These are phyloP conservation scores for Antrodiella citrinella DNA, from an alignment of 768 basidiomycete genomes.

Conservation along the genomic window DNA sequence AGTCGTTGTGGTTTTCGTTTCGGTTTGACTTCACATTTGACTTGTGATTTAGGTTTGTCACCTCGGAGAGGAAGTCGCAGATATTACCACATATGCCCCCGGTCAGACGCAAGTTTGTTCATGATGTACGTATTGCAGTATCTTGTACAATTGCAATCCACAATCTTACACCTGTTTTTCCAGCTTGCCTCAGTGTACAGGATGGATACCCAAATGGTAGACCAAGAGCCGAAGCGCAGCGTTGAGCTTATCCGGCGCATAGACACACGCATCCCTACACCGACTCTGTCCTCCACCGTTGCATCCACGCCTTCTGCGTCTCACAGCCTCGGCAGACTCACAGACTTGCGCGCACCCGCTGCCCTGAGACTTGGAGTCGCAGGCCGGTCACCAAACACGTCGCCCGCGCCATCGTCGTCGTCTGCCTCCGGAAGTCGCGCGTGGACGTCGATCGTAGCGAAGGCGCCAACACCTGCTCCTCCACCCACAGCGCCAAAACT, in stretches of 20 bases:
- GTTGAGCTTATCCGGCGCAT: slow-evolving; percentile 77
- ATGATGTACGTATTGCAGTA: slow-evolving; percentile 41
- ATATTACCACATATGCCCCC: slow-evolving; percentile 77
- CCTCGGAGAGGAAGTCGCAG: slow-evolving; percentile 57
- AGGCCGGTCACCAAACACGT: slow-evolving; percentile 7
- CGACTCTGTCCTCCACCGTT: slow-evolving; percentile 51
- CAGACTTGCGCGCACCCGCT: slow-evolving; percentile 37
- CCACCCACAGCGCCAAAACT: slow-evolving; percentile 3
- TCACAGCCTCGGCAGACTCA: slow-evolving; percentile 51
- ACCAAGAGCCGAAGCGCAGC: slow-evolving; percentile 84
- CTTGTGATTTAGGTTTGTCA: slow-evolving; percentile 44
- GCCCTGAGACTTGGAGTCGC: slow-evolving; percentile 18
- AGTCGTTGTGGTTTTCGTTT: slow-evolving; percentile 18
- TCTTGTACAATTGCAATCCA: background rate
- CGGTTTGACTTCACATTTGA: background rate
- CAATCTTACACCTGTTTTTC: slow-evolving; percentile 5
- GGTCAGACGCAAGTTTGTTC: slow-evolving; percentile 77
- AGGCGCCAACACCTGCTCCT: slow-evolving; percentile 10
- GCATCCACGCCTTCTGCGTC: slow-evolving; percentile 18
- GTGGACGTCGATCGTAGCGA: slow-evolving; percentile 27
- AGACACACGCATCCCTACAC: slow-evolving; percentile 72
- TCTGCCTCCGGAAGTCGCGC: slow-evolving; percentile 19
- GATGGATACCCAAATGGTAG: slow-evolving; percentile 80
- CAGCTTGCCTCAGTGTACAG: slow-evolving; percentile 75
- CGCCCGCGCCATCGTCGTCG: slow-evolving; percentile 5